phyloP scores from a whole-genome alignment of 2,329 filamentous ascomycete genomes.

The Trichoderma endophyticum region DNA sequence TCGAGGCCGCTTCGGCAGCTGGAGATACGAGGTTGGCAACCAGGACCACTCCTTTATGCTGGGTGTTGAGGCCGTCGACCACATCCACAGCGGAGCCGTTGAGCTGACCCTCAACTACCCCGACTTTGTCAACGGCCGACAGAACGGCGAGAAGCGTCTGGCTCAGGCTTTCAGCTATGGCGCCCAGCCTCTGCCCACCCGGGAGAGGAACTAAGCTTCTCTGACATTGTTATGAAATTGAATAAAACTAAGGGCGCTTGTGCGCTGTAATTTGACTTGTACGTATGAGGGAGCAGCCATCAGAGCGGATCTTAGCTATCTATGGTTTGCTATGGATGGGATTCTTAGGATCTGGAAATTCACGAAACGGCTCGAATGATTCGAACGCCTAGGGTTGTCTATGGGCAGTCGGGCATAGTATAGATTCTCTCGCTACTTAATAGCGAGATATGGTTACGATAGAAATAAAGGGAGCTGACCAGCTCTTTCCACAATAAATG shows the following conservation, averaged over 20 bases:
- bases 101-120: slow-evolving; percentile 96
- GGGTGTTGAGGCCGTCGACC: slow-evolving; percentile 87
- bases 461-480: slow-evolving; percentile 15
- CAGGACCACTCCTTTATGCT: slow-evolving; percentile 98
- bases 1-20: slow-evolving; percentile 94
- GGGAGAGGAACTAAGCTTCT: slow-evolving; percentile 20
- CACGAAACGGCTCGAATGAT: slow-evolving; percentile 3
- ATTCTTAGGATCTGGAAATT: slow-evolving; percentile 27
- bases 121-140: slow-evolving; percentile 83
- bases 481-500: slow-evolving; percentile 8
- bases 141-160: slow-evolving; percentile 51
- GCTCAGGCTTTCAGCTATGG: slow-evolving; percentile 45
- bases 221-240: background rate
- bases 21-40: slow-evolving; percentile 96
- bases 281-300: slow-evolving; percentile 25
- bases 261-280: slow-evolving; percentile 26
- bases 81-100: slow-evolving; percentile 82
- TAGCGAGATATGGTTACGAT: slow-evolving; percentile 4
- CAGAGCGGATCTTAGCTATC: slow-evolving; percentile 17
- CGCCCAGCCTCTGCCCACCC: slow-evolving; percentile 29
- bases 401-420: slow-evolving; percentile 16
- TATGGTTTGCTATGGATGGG: slow-evolving; percentile 23
- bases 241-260: slow-evolving; percentile 16
- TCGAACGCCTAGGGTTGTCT: slow-evolving; percentile 7
- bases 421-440: slow-evolving; percentile 13